Conservation (phyloP, 805 yeast genomes). For the Blastobotrys peoriensis region DNA sequence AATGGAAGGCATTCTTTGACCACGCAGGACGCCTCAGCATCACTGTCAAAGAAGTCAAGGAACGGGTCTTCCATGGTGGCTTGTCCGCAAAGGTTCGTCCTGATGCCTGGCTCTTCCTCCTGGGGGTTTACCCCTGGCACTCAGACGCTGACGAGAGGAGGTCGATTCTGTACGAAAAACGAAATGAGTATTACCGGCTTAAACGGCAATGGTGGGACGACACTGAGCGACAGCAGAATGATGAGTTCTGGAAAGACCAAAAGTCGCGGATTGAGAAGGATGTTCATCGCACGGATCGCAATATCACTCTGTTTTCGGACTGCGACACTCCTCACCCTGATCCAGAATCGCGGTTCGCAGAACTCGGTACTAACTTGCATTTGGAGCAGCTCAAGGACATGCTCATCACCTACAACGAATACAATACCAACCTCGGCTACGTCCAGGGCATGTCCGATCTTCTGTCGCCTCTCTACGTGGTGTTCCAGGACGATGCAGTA, state of each 20-base stretch:
- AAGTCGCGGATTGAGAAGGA: conserved; percentile 87
- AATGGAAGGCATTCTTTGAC: conserved; percentile 86
- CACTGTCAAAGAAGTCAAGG: conserved; percentile 74
- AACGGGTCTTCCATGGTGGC: conserved; percentile 87
- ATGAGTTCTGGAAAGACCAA: conserved; percentile 84
- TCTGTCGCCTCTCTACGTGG: conserved; percentile 72
- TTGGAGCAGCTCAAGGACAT: conserved; percentile 67
- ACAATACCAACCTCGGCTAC: conserved; percentile 79
- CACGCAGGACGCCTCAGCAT: conserved; percentile 63
- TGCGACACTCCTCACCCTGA: conserved; percentile 38
- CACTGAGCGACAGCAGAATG: conserved; percentile 48
- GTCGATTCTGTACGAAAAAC: conserved; percentile 49
- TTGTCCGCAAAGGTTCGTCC: conserved; percentile 52
- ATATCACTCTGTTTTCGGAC: conserved; percentile 56
- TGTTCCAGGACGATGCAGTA: conserved; percentile 59
- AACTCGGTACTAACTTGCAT: conserved; percentile 71
- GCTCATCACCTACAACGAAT: conserved; percentile 77
- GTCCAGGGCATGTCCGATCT: conserved; percentile 98
- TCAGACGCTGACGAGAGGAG: conserved; percentile 64
- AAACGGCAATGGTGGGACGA: conserved; percentile 70
- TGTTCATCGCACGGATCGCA: conserved; percentile 84
- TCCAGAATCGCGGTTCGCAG: conserved; percentile 47
- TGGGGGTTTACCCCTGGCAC: conserved; percentile 87
- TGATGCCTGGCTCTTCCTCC: conserved; percentile 80
- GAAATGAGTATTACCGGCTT: conserved; percentile 50